These are phyloP conservation scores for Starmerella geochares DNA, from an alignment of 805 yeast genomes.

Conservation along the genomic window DNA sequence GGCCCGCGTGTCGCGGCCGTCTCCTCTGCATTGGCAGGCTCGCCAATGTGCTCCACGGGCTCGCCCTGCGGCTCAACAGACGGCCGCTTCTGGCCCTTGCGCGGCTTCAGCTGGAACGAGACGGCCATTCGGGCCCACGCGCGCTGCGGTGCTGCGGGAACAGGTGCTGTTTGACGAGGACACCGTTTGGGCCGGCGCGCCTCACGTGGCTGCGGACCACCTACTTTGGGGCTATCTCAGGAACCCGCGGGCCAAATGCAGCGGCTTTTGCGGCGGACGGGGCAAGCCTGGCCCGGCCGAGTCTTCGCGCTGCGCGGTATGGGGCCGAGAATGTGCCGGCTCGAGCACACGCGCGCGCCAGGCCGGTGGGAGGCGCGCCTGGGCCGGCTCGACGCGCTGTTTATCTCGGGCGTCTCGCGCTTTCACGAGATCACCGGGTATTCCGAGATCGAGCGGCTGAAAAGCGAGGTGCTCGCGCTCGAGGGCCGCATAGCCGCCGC, in stretches of 20 bases:
- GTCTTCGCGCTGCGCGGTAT: background rate
- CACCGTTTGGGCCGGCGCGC: no score
- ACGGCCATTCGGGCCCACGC: conserved; percentile 10
- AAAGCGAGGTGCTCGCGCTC: conserved; percentile 44
- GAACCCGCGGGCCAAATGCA: no score
- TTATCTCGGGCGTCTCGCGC: conserved; percentile 39
- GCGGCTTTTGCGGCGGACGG: background rate
- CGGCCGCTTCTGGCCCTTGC: background rate
- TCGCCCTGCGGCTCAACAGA: background rate
- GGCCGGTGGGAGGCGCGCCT: conserved; percentile 9
- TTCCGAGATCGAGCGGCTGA: conserved; percentile 61
- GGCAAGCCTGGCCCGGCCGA: background rate
- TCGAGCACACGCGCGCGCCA: conserved; percentile 1
- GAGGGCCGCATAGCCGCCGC: conserved; percentile 46
- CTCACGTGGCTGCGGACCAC: no score
- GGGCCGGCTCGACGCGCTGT: conserved; percentile 28
- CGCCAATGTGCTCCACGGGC: background rate
- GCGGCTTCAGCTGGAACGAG: conserved; percentile 12
- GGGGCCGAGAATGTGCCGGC: background rate
- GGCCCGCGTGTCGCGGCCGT: background rate
- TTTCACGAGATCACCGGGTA: conserved; percentile 91
- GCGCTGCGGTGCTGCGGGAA: background rate
- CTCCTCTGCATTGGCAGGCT: background rate
- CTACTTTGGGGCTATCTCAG: no score
- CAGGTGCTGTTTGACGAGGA: no score